Conservation (phyloP, 345 rosid genomes). For the Cardiospermum halicacabum region DNA sequence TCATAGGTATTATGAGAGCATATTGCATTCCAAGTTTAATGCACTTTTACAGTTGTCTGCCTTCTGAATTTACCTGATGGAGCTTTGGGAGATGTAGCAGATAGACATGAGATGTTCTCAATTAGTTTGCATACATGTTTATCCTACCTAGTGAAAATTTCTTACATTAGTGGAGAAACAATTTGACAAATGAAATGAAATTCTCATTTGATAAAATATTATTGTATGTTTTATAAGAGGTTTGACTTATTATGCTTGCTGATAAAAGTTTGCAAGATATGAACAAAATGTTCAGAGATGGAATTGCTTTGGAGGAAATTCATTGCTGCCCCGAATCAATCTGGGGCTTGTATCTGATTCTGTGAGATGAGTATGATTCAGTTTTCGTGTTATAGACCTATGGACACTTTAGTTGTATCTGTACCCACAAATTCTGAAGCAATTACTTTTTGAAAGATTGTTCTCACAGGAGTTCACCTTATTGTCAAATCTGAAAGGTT, state of each 20-base stretch:
- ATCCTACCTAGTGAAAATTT: neutral
- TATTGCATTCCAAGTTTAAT: no score
- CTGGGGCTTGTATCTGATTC: no score
- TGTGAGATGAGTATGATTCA: neutral
- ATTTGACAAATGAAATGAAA: neutral
- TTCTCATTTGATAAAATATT: neutral
- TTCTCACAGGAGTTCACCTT: no score
- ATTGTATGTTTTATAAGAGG: neutral
- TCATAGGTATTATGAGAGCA: no score
- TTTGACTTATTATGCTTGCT: no score
- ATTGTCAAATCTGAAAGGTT: slow-evolving; percentile 78
- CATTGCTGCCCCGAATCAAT: no score
- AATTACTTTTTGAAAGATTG: no score
- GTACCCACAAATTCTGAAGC: neutral
- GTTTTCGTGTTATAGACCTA: neutral
- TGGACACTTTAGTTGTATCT: neutral
- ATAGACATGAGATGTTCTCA: neutral
- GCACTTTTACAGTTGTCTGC: neutral
- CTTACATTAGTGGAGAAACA: neutral
- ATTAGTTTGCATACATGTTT: neutral
- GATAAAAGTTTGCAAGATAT: no score
- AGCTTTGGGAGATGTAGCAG: neutral
- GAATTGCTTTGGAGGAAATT: no score
- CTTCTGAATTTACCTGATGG: neutral
- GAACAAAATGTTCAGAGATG: no score